Base-by-base conservation (phyloP, 202 grass and related monocot species). In the Carex arenaria region DNA sequence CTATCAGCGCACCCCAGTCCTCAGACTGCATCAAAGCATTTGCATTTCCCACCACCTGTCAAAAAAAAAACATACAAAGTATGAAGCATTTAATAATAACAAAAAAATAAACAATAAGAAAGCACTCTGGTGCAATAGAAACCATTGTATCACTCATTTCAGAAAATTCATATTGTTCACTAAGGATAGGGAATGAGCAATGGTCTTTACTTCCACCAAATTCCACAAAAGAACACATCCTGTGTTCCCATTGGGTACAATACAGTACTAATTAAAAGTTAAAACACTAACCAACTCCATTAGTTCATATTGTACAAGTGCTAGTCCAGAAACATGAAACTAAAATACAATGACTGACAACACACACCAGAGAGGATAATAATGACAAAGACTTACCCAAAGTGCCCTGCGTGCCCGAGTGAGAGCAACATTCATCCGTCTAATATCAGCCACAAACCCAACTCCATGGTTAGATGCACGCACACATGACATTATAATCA, bases 401-500 rank as follows among this genome's bases (percentile, higher is more conserved):
- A 99, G 70, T 85, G 96, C 93, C 87, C 93, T 95, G 77, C 87
- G 88, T 75, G 96, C 96, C 65, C 96, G 89, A 81, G 96, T 99
- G 82, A 99, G 93, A 78, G 96, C 96, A 66, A 99, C 96, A 91
- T 99, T 99, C 96, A 99, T 99, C 81, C 96, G 89, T 0, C 96
- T 90, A 88, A 99, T 96, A 80, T 99, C 96, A 80, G 96, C 93
- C 87, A 99, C 96, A 86, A 99, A 99, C 52, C 96, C 96, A 59
- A 99, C 96, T 31, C 96, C 96, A 87, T 96, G 91, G 75, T 87
- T 92, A 71, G 96, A 99, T 28, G 96, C 96, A 80, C 96, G 91
- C 52, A 99, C 96, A 5, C 96, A 99, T 36, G 96, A 99, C 96
- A 99, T 99, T 68, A 99, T 99, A 71, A 99, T 96, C 45, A 96